Evolutionary conservation across 345 rosid species (phyloP).

Genomic region (Boechera divaricarpa): DNA sequence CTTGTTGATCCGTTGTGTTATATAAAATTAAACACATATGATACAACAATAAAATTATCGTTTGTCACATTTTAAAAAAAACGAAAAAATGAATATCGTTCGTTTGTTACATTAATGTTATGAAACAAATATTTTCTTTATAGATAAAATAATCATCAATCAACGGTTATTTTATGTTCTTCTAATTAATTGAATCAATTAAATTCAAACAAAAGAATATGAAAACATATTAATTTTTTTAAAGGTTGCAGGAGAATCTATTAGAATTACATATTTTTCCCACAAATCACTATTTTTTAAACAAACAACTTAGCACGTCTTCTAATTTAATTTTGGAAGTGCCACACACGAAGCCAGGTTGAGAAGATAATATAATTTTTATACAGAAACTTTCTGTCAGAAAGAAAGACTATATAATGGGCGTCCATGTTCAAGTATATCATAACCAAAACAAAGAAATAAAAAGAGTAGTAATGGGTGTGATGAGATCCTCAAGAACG

Average conservation of each 20-base stretch:
- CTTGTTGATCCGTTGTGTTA: no score
- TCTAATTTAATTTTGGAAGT: conserved; percentile 16
- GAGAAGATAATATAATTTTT: conserved; percentile 5
- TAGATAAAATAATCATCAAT: not conserved
- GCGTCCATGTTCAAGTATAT: conserved; percentile 3
- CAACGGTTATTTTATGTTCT: not conserved
- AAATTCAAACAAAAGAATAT: not conserved
- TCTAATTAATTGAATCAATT: not conserved
- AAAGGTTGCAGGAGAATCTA: not conserved
- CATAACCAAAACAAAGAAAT: conserved; percentile 18
- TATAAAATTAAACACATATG: not conserved
- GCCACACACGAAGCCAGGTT: conserved; percentile 31
- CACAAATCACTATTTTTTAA: not conserved
- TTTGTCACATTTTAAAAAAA: not conserved
- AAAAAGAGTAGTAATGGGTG: conserved; percentile 12
- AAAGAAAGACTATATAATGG: not conserved
- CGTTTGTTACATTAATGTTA: not conserved
- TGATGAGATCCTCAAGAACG: conserved; percentile 26
- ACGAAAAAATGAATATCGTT: no score
- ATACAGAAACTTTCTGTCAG: not conserved
- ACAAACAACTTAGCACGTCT: conserved; percentile 33
- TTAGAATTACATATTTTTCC: not conserved
- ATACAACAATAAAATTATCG: not conserved
- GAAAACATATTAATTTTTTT: not conserved
- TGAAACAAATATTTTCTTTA: not conserved